These are phyloP conservation scores for Flaveria linearis DNA, from an alignment of 129 eudicot genomes.

Conservation along the genomic window DNA sequence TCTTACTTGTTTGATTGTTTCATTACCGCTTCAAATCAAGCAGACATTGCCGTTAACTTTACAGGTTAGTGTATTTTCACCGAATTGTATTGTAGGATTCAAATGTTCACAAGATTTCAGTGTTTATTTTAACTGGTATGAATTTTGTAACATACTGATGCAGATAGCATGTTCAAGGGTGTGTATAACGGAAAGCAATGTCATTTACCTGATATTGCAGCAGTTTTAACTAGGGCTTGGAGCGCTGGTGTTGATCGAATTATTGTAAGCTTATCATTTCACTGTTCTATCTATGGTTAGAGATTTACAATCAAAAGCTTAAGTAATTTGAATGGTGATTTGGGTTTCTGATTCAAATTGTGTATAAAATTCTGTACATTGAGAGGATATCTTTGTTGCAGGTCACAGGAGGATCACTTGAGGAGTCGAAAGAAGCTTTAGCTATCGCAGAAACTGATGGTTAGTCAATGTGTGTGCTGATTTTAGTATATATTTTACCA, in stretches of 20 bases:
- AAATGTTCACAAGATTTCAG: background rate
- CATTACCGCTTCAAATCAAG: constrained; percentile 16
- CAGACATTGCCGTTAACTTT: constrained; percentile 96
- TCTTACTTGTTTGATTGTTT: background rate
- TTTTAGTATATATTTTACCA: constrained; percentile 8
- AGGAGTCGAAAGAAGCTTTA: constrained; percentile 89
- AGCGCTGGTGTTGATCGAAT: constrained; percentile 96
- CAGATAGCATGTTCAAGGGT: constrained; percentile 97
- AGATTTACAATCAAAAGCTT: background rate
- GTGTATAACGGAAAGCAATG: constrained; percentile 87
- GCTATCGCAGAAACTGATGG: constrained; percentile 99
- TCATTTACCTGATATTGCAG: constrained; percentile 72
- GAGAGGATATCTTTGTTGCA: constrained; percentile 29
- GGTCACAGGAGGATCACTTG: constrained; percentile 99
- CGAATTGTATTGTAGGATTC: background rate
- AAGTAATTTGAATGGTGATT: background rate
- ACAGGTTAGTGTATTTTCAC: constrained; percentile 54
- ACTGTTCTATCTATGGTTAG: background rate
- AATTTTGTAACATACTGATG: constrained; percentile 18
- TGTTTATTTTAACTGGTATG: background rate
- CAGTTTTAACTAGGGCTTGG: constrained; percentile 91
- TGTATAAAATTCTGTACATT: background rate
- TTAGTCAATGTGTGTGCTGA: constrained; percentile 39
- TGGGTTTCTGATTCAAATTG: background rate
- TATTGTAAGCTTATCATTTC: constrained; percentile 44